Percentiles rank a stretch among this genome's conserved stretches.
These are phyloP conservation scores for Wallacemonas sp. DNA, from an alignment of 208 protist genomes.

Conservation along the genomic window DNA sequence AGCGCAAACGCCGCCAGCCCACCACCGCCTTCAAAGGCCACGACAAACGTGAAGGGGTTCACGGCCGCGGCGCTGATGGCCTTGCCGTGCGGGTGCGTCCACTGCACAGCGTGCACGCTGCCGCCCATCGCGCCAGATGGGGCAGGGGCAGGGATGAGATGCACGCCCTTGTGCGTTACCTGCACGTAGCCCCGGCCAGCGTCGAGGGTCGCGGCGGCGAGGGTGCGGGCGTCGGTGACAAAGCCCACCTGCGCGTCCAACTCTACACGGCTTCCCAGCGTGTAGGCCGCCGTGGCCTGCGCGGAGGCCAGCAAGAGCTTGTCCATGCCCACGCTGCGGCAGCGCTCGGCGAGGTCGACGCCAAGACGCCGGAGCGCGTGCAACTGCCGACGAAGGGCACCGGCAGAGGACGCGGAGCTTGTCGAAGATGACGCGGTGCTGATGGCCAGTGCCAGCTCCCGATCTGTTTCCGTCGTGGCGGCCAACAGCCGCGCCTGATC, in stretches of 20 bases:
- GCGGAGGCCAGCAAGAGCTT: conserved; percentile 66
- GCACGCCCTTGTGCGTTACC: conserved; percentile 63
- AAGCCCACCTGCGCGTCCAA: conserved; percentile 58
- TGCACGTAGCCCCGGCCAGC: conserved; percentile 78
- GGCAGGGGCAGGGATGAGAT: conserved; percentile 33
- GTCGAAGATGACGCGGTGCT: too few relatives aligned
- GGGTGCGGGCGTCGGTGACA: conserved; percentile 66
- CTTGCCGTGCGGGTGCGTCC: conserved; percentile 79
- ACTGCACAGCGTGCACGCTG: conserved; percentile 15
- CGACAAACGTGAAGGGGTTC: conserved; percentile 48
- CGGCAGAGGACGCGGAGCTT: background rate
- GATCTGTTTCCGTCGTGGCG: conserved; percentile 11
- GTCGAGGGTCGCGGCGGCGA: conserved; percentile 67
- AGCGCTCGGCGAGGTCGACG: conserved; percentile 1
- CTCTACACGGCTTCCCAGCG: conserved; percentile 54
- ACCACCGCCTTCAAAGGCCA: conserved; percentile 65
- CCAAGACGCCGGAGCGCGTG: conserved; percentile 19
- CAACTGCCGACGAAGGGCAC: background rate
- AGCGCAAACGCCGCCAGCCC: conserved; percentile 81
- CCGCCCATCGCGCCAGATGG: background rate
- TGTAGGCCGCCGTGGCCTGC: conserved; percentile 63
- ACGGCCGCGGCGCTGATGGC: conserved; percentile 68
- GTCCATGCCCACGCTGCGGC: conserved; percentile 23
- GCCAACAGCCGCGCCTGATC: conserved; percentile 47
- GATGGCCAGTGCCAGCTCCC: conserved; percentile 6